Percentiles rank a stretch among this genome's conserved stretches.
Conservation (phyloP, 208 protist genomes). For the Tritrichomonas musculus region DNA sequence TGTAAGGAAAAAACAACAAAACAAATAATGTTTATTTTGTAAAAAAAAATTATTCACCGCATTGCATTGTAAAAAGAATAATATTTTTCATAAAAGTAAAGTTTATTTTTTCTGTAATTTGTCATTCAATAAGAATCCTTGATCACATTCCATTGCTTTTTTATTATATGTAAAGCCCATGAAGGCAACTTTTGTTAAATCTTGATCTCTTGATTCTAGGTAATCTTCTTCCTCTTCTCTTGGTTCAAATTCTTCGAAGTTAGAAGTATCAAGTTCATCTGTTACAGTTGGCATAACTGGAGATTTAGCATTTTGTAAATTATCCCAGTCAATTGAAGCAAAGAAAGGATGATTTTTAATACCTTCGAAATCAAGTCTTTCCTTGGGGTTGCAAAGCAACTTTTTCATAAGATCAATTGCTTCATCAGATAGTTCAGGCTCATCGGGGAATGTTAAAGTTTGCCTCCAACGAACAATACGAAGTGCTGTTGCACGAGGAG, state of each 20-base stretch:
- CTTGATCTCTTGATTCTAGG: background rate
- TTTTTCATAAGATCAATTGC: background rate
- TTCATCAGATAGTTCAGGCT: background rate
- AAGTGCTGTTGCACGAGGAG: background rate
- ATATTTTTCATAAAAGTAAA: too few relatives aligned
- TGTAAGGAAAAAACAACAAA: too few relatives aligned
- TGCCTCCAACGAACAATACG: background rate
- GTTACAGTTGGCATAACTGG: background rate
- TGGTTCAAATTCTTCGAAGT: background rate
- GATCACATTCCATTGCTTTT: background rate
- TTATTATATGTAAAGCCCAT: conserved; percentile 11
- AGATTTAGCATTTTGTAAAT: background rate
- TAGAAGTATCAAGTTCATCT: background rate
- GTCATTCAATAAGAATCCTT: too few relatives aligned
- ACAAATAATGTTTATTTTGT: too few relatives aligned
- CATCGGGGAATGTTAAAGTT: background rate
- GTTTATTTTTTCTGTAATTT: too few relatives aligned
- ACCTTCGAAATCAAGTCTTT: background rate
- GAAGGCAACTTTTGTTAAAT: background rate
- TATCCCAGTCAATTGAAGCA: background rate
- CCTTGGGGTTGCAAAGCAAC: background rate
- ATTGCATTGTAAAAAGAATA: too few relatives aligned
- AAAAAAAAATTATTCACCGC: too few relatives aligned
- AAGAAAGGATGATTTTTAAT: conserved; percentile 33
- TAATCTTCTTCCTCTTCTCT: background rate